These are phyloP conservation scores for Chernovozyma aurita DNA, from an alignment of 1,139 yeast species.

Conservation along the genomic window DNA sequence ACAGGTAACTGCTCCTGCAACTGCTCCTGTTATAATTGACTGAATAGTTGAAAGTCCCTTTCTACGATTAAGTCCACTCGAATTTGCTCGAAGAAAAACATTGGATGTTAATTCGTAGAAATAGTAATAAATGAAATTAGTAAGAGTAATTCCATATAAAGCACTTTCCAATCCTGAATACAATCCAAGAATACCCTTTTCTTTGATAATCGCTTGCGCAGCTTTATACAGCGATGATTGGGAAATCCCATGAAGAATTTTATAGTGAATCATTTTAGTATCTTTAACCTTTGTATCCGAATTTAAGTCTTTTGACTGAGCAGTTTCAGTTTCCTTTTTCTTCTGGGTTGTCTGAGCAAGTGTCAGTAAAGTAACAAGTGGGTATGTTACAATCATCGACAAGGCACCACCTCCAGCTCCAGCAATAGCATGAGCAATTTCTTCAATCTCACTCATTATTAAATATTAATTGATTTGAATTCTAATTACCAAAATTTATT, in stretches of 20 bases:
- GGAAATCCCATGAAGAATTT: slow-evolving; percentile 17
- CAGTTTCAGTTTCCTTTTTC: slow-evolving; percentile 24
- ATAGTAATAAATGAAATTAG: slow-evolving; percentile 87
- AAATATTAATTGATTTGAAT: no score
- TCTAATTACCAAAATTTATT: no score
- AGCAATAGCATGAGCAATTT: slow-evolving; percentile 79
- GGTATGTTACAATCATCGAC: slow-evolving; percentile 81
- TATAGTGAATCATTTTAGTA: slow-evolving; percentile 10
- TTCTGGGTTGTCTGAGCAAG: slow-evolving; percentile 68
- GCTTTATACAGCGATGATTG: slow-evolving; percentile 27
- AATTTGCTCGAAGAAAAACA: slow-evolving; percentile 42
- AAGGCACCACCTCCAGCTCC: slow-evolving; percentile 94
- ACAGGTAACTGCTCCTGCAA: slow-evolving; percentile 86
- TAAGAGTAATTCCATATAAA: slow-evolving; percentile 75
- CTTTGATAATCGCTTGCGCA: slow-evolving; percentile 45
- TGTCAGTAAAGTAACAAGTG: slow-evolving; percentile 78
- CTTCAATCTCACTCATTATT: slow-evolving; percentile 41
- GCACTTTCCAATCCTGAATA: slow-evolving; percentile 90
- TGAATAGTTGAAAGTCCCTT: slow-evolving; percentile 60
- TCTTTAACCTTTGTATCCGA: slow-evolving; percentile 3
- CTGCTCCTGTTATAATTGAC: slow-evolving; percentile 73
- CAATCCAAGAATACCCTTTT: slow-evolving; percentile 68
- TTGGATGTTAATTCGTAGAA: slow-evolving; percentile 74
- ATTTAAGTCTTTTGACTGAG: neutral
- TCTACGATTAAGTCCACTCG: slow-evolving; percentile 19